Evolutionary conservation across 2,329 filamentous ascomycete species (phyloP), one percentile per base, ranked within the genome.

Genomic region (Ambrosiella xylebori): DNA sequence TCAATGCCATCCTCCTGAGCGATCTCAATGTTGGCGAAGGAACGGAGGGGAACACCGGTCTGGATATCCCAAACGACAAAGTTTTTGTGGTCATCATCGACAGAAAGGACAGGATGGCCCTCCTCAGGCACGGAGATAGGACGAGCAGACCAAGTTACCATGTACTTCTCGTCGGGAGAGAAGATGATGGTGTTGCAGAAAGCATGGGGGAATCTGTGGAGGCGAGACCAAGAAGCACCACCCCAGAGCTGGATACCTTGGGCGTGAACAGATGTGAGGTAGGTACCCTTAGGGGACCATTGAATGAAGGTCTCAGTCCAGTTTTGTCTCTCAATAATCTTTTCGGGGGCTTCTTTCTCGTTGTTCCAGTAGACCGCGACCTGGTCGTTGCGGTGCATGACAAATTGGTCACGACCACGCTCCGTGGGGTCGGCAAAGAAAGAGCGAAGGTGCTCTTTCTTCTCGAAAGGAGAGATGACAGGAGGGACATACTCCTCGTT

Each of bases 291-390:
- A 49, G 93, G 93, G 58, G 93, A 97, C 93, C 93, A 98, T 73
- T 95, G 88, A 55, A 98, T 85, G 68, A 98, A 98, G 41, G 88
- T 88, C 72, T 98, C 93, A 61, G 93, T 98, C 93, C 93, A 98
- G 77, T 94, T 87, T 66, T 86, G 83, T 64, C 93, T 85, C 67
- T 97, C 91, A 59, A 98, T 88, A 41, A 96, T 80, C 63, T 80
- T 82, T 71, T 98, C 93, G 3, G 91, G 89, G 19, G 78, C 72
- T 61, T 96, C 90, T 72, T 86, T 91, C 73, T 95, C 93, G 76
- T 94, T 95, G 76, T 97, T 97, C 91, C 91, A 98, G 77, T 86
- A 95, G 5, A 98, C 86, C 61, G 89, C 90, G 41, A 98, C 93
- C 62, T 84, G 85, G 57, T 98, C 93, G 64, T 84, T 86, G 57